Conservation (phyloP, 768 basidiomycete species). For the Lactarius akahatsu region DNA sequence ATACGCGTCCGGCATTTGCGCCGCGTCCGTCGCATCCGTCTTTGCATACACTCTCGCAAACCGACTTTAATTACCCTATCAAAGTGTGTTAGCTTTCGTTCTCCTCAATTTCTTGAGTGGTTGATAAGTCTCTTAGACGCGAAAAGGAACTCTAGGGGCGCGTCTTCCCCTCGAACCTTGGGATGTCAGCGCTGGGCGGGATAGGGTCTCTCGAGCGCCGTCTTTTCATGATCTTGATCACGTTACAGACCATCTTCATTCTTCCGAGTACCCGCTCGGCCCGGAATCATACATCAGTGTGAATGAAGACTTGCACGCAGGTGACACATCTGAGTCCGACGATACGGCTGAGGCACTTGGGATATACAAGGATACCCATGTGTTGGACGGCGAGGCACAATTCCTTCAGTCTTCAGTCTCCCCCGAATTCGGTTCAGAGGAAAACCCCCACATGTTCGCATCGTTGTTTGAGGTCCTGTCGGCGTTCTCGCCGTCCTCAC, state of each 20-base stretch:
- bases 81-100: conserved; percentile 36
- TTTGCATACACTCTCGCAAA: conserved; percentile 40
- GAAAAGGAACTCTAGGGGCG: conserved; percentile 45
- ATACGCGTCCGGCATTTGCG: conserved; percentile 43
- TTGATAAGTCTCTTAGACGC: conserved; percentile 34
- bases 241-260: conserved; percentile 15
- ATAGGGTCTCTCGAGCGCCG: conserved; percentile 16
- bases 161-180: conserved; percentile 46
- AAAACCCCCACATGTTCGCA: conserved; percentile 37
- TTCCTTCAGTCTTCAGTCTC: conserved; percentile 21
- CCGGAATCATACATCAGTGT: conserved; percentile 10
- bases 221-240: conserved; percentile 22
- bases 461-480: conserved; percentile 37
- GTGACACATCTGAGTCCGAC: conserved; percentile 5
- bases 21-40: conserved; percentile 46
- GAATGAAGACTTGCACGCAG: conserved; percentile 12
- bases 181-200: conserved; percentile 32
- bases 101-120: conserved; percentile 5
- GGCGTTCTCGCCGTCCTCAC: conserved; percentile 33
- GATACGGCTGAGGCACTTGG: conserved; percentile 1
- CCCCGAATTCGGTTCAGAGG: conserved; percentile 31
- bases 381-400: conserved; percentile 10
- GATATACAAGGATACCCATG: conserved; percentile 16
- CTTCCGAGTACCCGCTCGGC: conserved; percentile 18
- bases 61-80: conserved; percentile 38